Evolutionary conservation across 2,329 filamentous ascomycete species (phyloP), one percentile per base, ranked within the genome.

Genomic region (Alternaria gaisen): DNA sequence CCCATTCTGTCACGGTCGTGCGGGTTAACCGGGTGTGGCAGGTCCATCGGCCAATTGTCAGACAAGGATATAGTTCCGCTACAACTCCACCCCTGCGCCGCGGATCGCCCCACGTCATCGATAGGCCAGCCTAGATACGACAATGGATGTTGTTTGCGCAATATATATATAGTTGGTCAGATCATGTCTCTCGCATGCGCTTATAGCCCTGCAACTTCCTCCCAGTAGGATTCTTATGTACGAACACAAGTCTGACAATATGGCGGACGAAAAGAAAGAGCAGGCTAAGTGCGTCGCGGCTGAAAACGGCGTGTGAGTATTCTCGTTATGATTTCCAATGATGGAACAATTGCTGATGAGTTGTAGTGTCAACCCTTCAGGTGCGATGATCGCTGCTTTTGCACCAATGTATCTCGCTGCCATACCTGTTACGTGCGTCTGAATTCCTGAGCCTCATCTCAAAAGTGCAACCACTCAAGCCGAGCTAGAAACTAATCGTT

Each of bases 231-330:
- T 18, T 24, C 18, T 36, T 22, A 40, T 22, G 34, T 42, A 26
- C 28, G 22, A 44, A 56, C 38, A 40, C 30, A 32, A 48, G 14
- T 24, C 43, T 6, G 41, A 57, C 9, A 52, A 41, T 8, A 70
- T 70, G 68, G 53, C 65, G 32, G 68, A 70, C 53, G 66, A 68
- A 10, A 70, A 69, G 57, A 66, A 69, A 51, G 46, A 54, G 56
- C 63, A 69, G 42, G 65, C 57, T 7, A 65, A 64, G 48, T 56
- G 58, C 12, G 63, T 52, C 5, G 65, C 65, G n/a, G 56, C 58
- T 18, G 51, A 64, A 14, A 67, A 67, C 56, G 68, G 68, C 3
- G 56, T 70, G 68, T 70, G 50, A 5, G 66, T 64, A 57, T 20
- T 30, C 16, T 34, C n/a, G n/a, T 20, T 30, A 9, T 26, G 30